Percentiles rank a stretch among this genome's conserved stretches.
Evolutionary conservation across 305 asterid species (phyloP).

Genomic region (Fraxinus latifolia): DNA sequence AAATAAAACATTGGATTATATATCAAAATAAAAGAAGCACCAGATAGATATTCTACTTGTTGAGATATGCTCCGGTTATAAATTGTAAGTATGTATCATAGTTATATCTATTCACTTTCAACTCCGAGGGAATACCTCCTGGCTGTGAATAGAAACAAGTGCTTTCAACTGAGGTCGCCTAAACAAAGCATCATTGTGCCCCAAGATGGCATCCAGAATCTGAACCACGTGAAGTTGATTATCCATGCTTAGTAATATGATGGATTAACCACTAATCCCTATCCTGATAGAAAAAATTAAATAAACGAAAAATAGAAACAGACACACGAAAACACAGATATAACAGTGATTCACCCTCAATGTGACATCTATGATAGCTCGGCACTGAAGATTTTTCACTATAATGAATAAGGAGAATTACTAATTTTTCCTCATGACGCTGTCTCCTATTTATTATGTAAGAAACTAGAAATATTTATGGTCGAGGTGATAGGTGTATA

Average conservation of each 20-base stretch:
- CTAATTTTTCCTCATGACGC: not conserved
- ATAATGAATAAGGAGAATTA: not conserved
- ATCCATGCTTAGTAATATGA: slow-evolving; percentile 15
- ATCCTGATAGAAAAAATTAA: not conserved
- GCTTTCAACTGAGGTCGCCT: slow-evolving; percentile 95
- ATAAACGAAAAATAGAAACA: not conserved
- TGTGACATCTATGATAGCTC: not conserved
- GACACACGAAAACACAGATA: not conserved
- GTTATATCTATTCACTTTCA: not conserved
- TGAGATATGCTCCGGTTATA: not conserved
- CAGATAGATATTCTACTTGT: not conserved
- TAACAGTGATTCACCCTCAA: not conserved
- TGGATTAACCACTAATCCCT: not conserved
- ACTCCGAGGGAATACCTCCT: slow-evolving; percentile 56
- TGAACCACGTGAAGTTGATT: slow-evolving; percentile 24
- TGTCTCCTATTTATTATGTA: not conserved
- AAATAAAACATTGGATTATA: not conserved
- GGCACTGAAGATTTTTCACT: not conserved
- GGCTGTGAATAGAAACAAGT: slow-evolving; percentile 85
- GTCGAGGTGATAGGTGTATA: not conserved
- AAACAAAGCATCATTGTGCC: slow-evolving; percentile 75
- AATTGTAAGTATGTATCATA: not conserved
- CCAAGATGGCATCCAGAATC: slow-evolving; percentile 81
- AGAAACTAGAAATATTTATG: not conserved
- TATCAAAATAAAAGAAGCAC: not conserved